phyloP scores from a whole-genome alignment of 768 basidiomycete genomes.

The Paxillus ammoniavirescens region DNA sequence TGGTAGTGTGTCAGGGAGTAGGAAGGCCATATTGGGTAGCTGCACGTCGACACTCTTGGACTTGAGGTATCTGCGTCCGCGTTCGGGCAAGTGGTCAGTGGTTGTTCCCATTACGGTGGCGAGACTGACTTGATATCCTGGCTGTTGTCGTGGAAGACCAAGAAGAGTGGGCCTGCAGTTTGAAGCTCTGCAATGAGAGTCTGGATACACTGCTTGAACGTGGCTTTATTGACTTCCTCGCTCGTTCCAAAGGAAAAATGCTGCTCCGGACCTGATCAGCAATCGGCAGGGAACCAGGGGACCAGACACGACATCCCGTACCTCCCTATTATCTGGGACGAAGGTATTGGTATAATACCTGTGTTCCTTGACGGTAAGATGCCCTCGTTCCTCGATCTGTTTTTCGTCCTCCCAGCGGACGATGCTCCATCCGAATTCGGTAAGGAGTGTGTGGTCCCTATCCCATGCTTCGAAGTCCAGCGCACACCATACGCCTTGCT shows the following conservation, averaged over 20 bases:
- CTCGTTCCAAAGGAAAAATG: constrained; percentile 67
- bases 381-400: constrained; percentile 49
- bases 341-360: constrained; percentile 58
- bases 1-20: constrained; percentile 57
- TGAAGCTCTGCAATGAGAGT: constrained; percentile 41
- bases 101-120: neutral
- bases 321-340: constrained; percentile 62
- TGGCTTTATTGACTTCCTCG: constrained; percentile 46
- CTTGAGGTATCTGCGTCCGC: constrained; percentile 47
- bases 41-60: constrained; percentile 49
- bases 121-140: constrained; percentile 70
- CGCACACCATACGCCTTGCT: constrained; percentile 70
- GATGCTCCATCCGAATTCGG: constrained; percentile 80
- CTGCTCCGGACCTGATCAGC: constrained; percentile 33
- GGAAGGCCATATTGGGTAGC: constrained; percentile 48
- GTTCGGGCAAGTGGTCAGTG: neutral
- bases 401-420: constrained; percentile 54
- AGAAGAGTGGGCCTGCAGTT: constrained; percentile 59
- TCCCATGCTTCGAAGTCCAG: constrained; percentile 89
- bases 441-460: constrained; percentile 64
- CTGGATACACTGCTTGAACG: constrained; percentile 52
- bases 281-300: neutral
- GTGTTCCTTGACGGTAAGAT: constrained; percentile 66
- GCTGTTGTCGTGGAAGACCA: constrained; percentile 77
- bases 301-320: constrained; percentile 26